Evolutionary conservation across 1,284 basidiomycete genomes (phyloP).

Genomic region (Trichosporon faecale): DNA sequence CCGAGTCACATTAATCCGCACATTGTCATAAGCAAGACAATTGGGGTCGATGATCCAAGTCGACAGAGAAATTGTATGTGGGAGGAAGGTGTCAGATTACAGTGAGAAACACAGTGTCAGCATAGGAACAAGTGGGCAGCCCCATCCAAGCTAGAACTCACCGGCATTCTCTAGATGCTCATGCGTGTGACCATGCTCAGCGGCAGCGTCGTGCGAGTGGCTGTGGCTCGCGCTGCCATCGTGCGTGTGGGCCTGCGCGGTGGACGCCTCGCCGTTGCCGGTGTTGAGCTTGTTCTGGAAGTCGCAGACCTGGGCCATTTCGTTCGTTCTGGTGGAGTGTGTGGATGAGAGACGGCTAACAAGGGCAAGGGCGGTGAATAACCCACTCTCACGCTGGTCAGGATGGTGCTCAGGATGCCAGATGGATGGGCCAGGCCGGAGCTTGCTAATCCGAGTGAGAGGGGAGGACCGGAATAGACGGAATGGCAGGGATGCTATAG

Average conservation of each 20-base stretch:
- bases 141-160: conserved; percentile 47
- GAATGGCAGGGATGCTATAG: too few relatives aligned
- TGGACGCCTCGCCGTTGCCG: conserved; percentile 21
- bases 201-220: conserved; percentile 30
- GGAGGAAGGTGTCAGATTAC: too few relatives aligned
- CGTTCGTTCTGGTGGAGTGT: neutral
- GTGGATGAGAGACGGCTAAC: neutral
- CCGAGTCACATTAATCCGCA: too few relatives aligned
- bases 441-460: neutral
- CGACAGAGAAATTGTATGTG: too few relatives aligned
- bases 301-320: conserved; percentile 39
- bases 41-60: too few relatives aligned
- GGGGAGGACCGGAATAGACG: neutral
- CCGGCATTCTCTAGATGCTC: conserved; percentile 84
- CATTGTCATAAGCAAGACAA: too few relatives aligned
- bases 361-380: neutral
- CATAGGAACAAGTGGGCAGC: neutral
- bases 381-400: neutral
- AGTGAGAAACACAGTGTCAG: too few relatives aligned
- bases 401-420: too few relatives aligned
- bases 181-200: conserved; percentile 84
- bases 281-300: conserved; percentile 47
- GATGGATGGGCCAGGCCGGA: neutral
- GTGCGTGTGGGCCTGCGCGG: conserved; percentile 18
- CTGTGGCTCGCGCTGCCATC: conserved; percentile 34